phyloP scores from a whole-genome alignment of 805 yeast species.

The Lipomyces lipofer region DNA sequence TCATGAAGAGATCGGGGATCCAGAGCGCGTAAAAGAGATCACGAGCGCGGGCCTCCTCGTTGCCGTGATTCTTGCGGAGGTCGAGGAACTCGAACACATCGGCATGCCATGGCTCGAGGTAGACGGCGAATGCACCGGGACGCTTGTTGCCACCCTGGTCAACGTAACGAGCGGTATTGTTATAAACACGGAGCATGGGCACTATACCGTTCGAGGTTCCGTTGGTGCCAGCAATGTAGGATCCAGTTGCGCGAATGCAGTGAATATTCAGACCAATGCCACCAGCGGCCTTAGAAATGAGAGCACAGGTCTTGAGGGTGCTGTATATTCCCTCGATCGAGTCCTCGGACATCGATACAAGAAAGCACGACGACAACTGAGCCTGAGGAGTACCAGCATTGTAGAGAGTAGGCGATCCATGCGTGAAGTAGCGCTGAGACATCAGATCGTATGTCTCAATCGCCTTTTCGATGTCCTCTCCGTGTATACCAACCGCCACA shows the following conservation, averaged over 20 bases:
- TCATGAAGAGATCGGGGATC: constrained; percentile 94
- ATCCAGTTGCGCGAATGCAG: constrained; percentile 82
- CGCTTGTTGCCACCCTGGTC: constrained; percentile 98
- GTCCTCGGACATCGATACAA: constrained; percentile 88
- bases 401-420: constrained; percentile 93
- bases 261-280: constrained; percentile 91
- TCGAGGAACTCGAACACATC: constrained; percentile 86
- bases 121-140: constrained; percentile 95
- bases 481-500: constrained; percentile 90
- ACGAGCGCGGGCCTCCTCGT: constrained; percentile 89
- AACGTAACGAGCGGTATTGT: constrained; percentile 93
- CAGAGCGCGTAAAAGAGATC: constrained; percentile 91
- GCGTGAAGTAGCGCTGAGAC: constrained; percentile 86
- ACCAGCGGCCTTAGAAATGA: constrained; percentile 92
- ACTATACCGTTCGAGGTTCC: constrained; percentile 90
- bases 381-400: constrained; percentile 88
- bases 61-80: constrained; percentile 89
- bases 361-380: constrained; percentile 87
- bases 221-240: constrained; percentile 86
- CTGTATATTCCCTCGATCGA: constrained; percentile 94
- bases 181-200: constrained; percentile 95
- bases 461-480: constrained; percentile 60
- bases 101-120: constrained; percentile 96
- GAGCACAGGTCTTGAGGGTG: constrained; percentile 82
- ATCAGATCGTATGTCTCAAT: constrained; percentile 82